These are phyloP conservation scores for Durotheca rogersii DNA, from an alignment of 495 filamentous ascomycete genomes.

Conservation along the genomic window DNA sequence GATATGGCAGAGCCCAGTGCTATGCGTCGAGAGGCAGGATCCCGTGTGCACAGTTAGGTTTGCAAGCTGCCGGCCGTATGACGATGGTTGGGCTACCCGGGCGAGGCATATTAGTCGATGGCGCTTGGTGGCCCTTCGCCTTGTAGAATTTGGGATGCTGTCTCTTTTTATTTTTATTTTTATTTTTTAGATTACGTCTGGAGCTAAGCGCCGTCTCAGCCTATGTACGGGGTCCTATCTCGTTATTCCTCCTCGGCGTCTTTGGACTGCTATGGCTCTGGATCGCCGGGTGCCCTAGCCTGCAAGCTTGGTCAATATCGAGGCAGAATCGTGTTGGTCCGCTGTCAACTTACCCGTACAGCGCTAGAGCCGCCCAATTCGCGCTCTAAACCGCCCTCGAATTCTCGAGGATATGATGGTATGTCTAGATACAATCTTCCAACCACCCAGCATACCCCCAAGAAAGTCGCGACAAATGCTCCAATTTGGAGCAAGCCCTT, in stretches of 20 bases:
- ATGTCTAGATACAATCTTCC: conserved; percentile 82
- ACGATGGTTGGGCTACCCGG: no score
- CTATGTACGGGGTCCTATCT: conserved; percentile 13
- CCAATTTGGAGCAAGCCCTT: conserved; percentile 74
- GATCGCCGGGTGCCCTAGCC: conserved; percentile 46
- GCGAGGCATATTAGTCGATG: no score
- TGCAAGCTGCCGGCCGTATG: no score
- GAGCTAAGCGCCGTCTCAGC: background rate
- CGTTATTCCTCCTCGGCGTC: conserved; percentile 23
- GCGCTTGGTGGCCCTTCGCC: background rate
- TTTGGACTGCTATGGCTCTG: conserved; percentile 41
- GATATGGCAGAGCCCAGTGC: no score
- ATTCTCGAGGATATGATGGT: conserved; percentile 73
- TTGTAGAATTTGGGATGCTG: no score
- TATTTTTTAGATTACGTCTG: no score
- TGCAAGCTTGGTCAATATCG: conserved; percentile 22
- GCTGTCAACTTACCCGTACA: conserved; percentile 45
- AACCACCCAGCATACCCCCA: conserved; percentile 70
- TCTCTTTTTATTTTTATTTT: no score
- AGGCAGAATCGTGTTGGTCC: background rate
- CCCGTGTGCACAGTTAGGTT: no score
- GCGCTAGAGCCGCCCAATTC: conserved; percentile 75
- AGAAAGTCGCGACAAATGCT: conserved; percentile 66
- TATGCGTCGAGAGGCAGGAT: no score
- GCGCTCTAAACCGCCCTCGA: conserved; percentile 76